Evolutionary conservation across 805 yeast species (phyloP).

Genomic region (Zygoascus flipseniorum): DNA sequence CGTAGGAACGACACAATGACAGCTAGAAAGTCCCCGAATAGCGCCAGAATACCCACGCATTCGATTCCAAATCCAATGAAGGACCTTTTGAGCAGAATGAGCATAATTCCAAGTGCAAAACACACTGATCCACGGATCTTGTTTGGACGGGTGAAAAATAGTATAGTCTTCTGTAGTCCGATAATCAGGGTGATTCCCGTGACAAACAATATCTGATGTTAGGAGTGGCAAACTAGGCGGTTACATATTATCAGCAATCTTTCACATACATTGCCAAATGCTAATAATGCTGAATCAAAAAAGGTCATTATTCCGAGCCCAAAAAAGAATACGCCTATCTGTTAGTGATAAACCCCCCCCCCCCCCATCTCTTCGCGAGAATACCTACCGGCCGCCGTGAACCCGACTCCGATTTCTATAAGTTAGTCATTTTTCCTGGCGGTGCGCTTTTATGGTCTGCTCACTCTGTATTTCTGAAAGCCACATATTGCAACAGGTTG

Average conservation of each 20-base stretch:
- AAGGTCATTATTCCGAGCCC: constrained; percentile 74
- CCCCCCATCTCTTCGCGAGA: background rate
- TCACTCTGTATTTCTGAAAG: constrained; percentile 26
- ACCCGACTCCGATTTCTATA: constrained; percentile 82
- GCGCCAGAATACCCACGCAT: constrained; percentile 77
- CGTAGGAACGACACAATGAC: constrained; percentile 80
- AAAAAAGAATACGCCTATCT: constrained; percentile 56
- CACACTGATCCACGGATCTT: constrained; percentile 83
- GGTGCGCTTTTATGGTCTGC: constrained; percentile 9
- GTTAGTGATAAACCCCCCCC: background rate
- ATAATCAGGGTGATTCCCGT: constrained; percentile 81
- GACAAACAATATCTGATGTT: constrained; percentile 44
- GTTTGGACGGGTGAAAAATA: constrained; percentile 78
- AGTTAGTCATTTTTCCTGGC: background rate
- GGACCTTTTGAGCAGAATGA: constrained; percentile 69
- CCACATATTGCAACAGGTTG: constrained; percentile 8
- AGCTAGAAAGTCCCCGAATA: constrained; percentile 91
- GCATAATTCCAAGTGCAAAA: constrained; percentile 62
- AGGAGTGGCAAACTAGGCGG: background rate
- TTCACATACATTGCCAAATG: constrained; percentile 65
- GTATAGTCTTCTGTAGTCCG: constrained; percentile 75
- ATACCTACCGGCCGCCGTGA: constrained; percentile 65
- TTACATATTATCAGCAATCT: background rate
- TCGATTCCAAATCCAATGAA: constrained; percentile 82
- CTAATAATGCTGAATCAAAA: constrained; percentile 81